Base-by-base conservation (phyloP, 306 rosid genomes). In the Senna siamea region DNA sequence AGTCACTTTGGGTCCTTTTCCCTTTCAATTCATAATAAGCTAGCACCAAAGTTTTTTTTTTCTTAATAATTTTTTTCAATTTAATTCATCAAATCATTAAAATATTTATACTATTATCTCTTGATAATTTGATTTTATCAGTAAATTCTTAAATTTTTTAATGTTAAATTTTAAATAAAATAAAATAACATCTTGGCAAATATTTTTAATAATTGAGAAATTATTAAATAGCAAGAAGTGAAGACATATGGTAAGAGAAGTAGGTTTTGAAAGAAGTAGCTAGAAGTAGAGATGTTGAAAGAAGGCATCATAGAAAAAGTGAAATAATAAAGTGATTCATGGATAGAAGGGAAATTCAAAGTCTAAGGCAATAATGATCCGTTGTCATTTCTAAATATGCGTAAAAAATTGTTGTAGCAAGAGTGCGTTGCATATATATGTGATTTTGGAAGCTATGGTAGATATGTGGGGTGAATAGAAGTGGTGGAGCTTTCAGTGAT, bases 11-110 rank as follows among this genome's bases (percentile, higher is more conserved):
- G 74, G 79, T 68, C 60, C 35, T 57, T 62, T 60, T 74, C 77
- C 73, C 76, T 74, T 72, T 72, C 77, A 62, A 46, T 54, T 53
- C 72, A 76, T 56, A 30, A 48, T 58, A 57, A 70, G 58, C 13
- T 38, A 70, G 51, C 66, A 78, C 67, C 13, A 22, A 74, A 41
- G 2, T 17, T 15, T n/a, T 0, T 1, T 9, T 43, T 43, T 43
- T 43, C 48, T 37, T 1, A 37, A 37, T 37, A 37, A 37, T 37
- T 37, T 7, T 5, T 37, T 37, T 37, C 8, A 7, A 32, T 32
- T 32, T 32, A 2, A 32, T 37, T 5, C 6, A 37, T 7, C 40
- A 37, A 37, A 37, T 37, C 40, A 37, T 37, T 37, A 37, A 26
- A 26, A 26, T n/a, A n/a, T n/a, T n/a, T n/a, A n/a, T n/a, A n/a